Conservation (phyloP, 2,329 filamentous ascomycete genomes). For the Alternaria arbusti region DNA sequence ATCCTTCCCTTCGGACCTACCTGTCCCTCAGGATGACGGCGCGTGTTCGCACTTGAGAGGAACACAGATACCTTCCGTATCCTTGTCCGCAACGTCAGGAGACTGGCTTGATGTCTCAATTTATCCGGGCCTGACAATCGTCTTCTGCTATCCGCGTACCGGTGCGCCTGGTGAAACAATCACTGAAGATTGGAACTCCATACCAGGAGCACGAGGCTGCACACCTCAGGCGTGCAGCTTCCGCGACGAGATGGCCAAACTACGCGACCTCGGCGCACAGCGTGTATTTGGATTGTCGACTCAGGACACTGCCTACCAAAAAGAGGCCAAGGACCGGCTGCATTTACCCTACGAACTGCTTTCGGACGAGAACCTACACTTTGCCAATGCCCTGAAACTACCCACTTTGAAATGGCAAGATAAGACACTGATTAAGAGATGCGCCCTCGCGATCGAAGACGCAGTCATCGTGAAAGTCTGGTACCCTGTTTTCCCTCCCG, state of each 20-base stretch:
- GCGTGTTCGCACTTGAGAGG: constrained; percentile 48
- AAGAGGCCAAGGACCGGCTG: constrained; percentile 46
- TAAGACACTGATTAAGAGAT: constrained; percentile 45
- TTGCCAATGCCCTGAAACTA: constrained; percentile 44
- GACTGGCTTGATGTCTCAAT: constrained; percentile 38
- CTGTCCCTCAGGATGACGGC: constrained; percentile 50
- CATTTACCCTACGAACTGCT: constrained; percentile 52
- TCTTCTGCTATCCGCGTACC: constrained; percentile 54
- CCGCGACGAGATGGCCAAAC: constrained; percentile 38
- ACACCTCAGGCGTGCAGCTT: constrained; percentile 54
- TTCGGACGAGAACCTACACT: constrained; percentile 48
- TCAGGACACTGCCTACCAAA: constrained; percentile 51
- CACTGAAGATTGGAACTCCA: constrained; percentile 51
- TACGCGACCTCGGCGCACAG: constrained; percentile 22
- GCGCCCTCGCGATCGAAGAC: constrained; percentile 49
- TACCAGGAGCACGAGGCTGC: constrained; percentile 54
- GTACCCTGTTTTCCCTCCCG: constrained; percentile 54
- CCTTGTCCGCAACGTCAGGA: constrained; percentile 43
- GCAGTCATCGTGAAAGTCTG: constrained; percentile 51
- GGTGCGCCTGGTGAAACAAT: constrained; percentile 50
- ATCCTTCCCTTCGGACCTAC: constrained; percentile 44
- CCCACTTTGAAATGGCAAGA: constrained; percentile 52
- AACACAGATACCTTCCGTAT: constrained; percentile 36
- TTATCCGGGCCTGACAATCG: constrained; percentile 47
- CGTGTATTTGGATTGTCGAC: constrained; percentile 51